Conservation (phyloP, 2,329 filamentous ascomycete species). For the Cercospora sp. region DNA sequence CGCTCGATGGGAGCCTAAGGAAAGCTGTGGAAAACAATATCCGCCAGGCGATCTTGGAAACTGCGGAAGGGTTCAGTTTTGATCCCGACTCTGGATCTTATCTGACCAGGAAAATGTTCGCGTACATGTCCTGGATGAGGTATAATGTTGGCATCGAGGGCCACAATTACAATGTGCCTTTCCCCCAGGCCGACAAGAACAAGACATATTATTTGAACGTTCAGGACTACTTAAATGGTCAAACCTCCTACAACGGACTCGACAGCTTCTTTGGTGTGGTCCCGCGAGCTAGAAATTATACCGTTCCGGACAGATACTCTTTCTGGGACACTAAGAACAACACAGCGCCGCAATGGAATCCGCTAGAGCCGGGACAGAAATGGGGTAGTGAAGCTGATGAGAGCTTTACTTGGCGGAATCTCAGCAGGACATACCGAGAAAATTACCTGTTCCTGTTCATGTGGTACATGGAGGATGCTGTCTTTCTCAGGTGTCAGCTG, state of each 20-base stretch:
- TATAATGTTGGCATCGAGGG: too few species aligned
- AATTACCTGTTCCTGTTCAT: not conserved
- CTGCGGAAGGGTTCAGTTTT: too few species aligned
- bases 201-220: too few species aligned
- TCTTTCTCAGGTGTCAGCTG: not conserved
- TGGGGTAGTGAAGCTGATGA: not conserved
- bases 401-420: not conserved
- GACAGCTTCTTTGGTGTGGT: not conserved
- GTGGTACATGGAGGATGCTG: not conserved
- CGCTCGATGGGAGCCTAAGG: fast-evolving
- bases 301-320: not conserved
- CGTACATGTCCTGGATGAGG: not conserved
- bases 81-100: not conserved
- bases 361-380: not conserved
- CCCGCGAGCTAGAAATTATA: not conserved
- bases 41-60: too few species aligned
- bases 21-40: not conserved
- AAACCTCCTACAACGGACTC: too few species aligned
- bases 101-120: not conserved
- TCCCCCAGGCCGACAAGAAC: too few species aligned
- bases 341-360: not conserved
- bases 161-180: too few species aligned
- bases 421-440: not conserved
- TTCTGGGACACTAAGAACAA: not conserved
- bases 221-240: too few species aligned